A percentile compares a stretch with the other conserved stretches of the same genome.
Evolutionary conservation across 108 stramenopile species (phyloP).

Genomic region (Nannochloropsis salina): DNA sequence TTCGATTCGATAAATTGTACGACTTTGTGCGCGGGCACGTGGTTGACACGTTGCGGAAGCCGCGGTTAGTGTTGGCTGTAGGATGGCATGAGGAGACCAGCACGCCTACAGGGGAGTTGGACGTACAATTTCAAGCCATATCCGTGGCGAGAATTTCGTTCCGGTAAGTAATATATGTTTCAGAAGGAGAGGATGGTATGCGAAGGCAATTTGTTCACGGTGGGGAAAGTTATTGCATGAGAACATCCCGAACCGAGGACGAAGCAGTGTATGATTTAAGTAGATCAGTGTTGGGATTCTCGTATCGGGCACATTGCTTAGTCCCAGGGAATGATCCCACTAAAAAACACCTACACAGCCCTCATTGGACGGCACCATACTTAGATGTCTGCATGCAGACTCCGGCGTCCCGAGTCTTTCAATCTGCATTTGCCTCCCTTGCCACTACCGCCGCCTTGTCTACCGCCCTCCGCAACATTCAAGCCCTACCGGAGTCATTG

Average conservation of each 20-base stretch:
- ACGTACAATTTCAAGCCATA: not conserved
- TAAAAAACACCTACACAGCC: not conserved
- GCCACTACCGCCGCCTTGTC: not conserved
- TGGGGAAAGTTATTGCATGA: not conserved
- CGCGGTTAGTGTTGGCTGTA: not conserved
- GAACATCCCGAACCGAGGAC: not conserved
- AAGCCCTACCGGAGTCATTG: not conserved
- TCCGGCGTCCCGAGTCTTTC: not conserved
- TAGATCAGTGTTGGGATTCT: too few relatives aligned
- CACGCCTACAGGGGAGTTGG: not conserved
- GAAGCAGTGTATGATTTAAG: too few relatives aligned
- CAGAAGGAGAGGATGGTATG: not conserved
- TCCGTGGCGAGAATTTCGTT: not conserved
- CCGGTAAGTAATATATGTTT: not conserved
- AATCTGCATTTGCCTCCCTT: not conserved
- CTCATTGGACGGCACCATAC: slow-evolving; percentile 7
- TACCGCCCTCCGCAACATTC: not conserved
- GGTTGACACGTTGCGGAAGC: not conserved
- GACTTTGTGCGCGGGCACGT: not conserved
- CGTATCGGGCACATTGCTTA: too few relatives aligned
- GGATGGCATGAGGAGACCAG: not conserved
- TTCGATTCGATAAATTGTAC: not conserved
- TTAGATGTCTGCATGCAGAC: not conserved
- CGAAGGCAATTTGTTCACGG: not conserved
- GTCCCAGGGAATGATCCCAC: not conserved